A percentile compares a stretch with the other conserved stretches of the same genome.
These are phyloP conservation scores for Ceriops zippeliana DNA, from an alignment of 345 rosid species.

Conservation along the genomic window DNA sequence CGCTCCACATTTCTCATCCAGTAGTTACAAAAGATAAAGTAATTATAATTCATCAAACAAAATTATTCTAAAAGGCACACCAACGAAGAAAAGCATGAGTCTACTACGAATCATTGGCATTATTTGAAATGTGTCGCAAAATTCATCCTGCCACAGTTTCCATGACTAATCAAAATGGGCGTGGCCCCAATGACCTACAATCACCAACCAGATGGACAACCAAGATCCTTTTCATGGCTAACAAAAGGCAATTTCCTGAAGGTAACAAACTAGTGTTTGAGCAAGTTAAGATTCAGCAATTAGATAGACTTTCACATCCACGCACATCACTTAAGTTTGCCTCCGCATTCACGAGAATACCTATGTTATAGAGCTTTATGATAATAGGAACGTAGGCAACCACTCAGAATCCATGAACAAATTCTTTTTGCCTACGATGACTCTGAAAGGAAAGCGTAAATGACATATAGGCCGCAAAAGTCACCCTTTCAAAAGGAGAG, in stretches of 20 bases:
- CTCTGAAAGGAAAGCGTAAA: constrained; percentile 21
- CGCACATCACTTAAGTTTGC: background rate
- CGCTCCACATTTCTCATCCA: too few relatives aligned
- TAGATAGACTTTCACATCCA: background rate
- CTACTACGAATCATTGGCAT: background rate
- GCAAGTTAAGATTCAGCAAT: too few relatives aligned
- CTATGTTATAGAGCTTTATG: too few relatives aligned
- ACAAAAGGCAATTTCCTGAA: constrained; percentile 4
- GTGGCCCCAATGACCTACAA: constrained; percentile 5
- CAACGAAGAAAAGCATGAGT: too few relatives aligned
- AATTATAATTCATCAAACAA: too few relatives aligned
- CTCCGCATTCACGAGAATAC: too few relatives aligned
- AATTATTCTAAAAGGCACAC: background rate
- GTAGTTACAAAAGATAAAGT: too few relatives aligned
- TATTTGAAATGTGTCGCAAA: background rate
- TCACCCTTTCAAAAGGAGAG: constrained; percentile 21
- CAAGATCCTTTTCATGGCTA: background rate
- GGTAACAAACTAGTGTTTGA: background rate
- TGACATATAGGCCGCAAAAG: constrained; percentile 17
- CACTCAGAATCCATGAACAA: background rate
- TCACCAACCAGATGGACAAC: constrained; percentile 2
- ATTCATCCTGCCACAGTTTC: constrained; percentile 9
- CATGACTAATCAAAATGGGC: background rate
- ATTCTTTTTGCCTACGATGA: constrained; percentile 6
- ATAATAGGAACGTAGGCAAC: background rate